Evolutionary conservation across 2,329 filamentous ascomycete genomes (phyloP).

Genomic region (Metarhizium rileyi): DNA sequence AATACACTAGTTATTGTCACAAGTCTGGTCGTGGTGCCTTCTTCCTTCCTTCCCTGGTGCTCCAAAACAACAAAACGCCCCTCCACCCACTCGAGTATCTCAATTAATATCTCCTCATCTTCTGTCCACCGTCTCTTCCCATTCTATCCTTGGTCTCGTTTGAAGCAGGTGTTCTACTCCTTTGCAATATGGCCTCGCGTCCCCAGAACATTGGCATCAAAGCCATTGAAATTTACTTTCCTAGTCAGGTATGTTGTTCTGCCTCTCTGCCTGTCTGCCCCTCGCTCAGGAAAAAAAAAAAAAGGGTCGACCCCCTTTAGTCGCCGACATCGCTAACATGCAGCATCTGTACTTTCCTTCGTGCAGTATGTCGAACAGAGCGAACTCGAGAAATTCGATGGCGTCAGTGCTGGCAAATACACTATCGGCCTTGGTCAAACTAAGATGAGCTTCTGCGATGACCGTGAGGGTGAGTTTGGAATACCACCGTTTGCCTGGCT

Average conservation of each 20-base stretch:
- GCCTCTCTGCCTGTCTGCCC: not conserved
- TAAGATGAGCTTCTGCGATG: slow-evolving; percentile 88
- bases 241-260: slow-evolving; percentile 59
- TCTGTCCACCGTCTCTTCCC: not conserved
- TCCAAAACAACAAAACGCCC: slow-evolving; percentile 4
- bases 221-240: slow-evolving; percentile 85
- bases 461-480: slow-evolving; percentile 61
- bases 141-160: not conserved
- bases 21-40: too few relatives aligned
- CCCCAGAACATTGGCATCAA: slow-evolving; percentile 87
- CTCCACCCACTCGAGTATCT: slow-evolving; percentile 5
- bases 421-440: slow-evolving; percentile 86
- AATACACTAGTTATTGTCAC: too few relatives aligned
- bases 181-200: slow-evolving; percentile 56
- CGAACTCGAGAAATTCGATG: slow-evolving; percentile 81
- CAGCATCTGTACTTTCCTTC: slow-evolving; percentile 2
- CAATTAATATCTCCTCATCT: not conserved
- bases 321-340: slow-evolving; percentile 18
- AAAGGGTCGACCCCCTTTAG: slow-evolving; percentile 3
- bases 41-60: not conserved
- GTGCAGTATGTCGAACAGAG: slow-evolving; percentile 71
- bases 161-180: not conserved
- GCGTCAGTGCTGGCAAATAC: slow-evolving; percentile 73
- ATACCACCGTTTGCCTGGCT: slow-evolving; percentile 7
- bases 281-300: not conserved